These are phyloP conservation scores for Hordeum vulgare DNA, from an alignment of 176 grass and related monocot genomes.

Conservation along the genomic window MorexV3_pseudomolecules_assembly NC_058521.1:60923980-60924479, in stretches of 20 bases:
- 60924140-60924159: neutral
- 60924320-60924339: neutral
- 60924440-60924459: neutral
- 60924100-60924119: neutral
- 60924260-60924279: neutral
- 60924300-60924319: neutral
- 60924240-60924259: neutral
- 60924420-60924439: too few relatives aligned
- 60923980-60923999: too few relatives aligned
- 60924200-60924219: neutral
- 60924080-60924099: neutral
- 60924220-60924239: neutral
- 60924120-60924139: neutral
- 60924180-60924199: conserved; percentile 2
- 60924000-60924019: too few relatives aligned
- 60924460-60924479: neutral
- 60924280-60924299: neutral
- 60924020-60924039: too few relatives aligned
- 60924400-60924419: neutral
- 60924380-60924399: neutral
- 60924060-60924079: neutral
- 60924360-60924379: neutral
- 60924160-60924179: neutral
- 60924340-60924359: neutral
- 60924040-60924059: neutral